Evolutionary conservation across 2,329 filamentous ascomycete species (phyloP), one percentile per base, ranked within the genome.

Genomic region (Penicillium vulpinum): DNA sequence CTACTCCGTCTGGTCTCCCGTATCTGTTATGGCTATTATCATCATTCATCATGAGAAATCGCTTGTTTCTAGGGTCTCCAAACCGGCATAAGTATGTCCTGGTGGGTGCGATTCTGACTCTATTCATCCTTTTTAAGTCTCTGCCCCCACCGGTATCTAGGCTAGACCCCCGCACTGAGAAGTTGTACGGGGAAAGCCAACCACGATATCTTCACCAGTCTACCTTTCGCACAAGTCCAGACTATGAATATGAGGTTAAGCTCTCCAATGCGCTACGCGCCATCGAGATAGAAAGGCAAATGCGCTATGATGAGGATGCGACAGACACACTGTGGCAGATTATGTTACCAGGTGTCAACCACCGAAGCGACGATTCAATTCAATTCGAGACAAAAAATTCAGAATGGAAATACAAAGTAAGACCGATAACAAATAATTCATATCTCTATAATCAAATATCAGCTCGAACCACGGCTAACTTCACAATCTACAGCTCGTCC

Each of bases 261-360:
- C 33, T 72, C 4, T 64, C 62, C 0, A 31, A 62, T 43, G 69
- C 66, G 2, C 54, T 74, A 39, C 60, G 57, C 24, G 29, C 55
- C 2, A 58, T 73, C 11, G 71, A 73, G 29, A 49, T 4, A 56
- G 61, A n/a, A 33, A 63, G 4, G 24, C 50, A 46, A 15, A 48
- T 59, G 11, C 54, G 57, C 26, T 56, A 54, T 15, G 48, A 52
- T 1, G 40, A 63, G 10, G 50, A 51, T 21, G 40, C 52, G 3
- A 55, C 61, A 5, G 57, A 70, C 7, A 66, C 59, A 4, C 56
- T 73, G 39, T 73, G 71, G 71, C 71, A 73, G 58, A 70, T 73
- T 21, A 63, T 67, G 62, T 56, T n/a, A 57, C 54, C 46, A 58
- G 56, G 35, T 1, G 38, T 45, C 16, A 49, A 41, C 4, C 47